phyloP scores from a whole-genome alignment of 805 yeast genomes.

The Wickerhamomyces bovis region DNA sequence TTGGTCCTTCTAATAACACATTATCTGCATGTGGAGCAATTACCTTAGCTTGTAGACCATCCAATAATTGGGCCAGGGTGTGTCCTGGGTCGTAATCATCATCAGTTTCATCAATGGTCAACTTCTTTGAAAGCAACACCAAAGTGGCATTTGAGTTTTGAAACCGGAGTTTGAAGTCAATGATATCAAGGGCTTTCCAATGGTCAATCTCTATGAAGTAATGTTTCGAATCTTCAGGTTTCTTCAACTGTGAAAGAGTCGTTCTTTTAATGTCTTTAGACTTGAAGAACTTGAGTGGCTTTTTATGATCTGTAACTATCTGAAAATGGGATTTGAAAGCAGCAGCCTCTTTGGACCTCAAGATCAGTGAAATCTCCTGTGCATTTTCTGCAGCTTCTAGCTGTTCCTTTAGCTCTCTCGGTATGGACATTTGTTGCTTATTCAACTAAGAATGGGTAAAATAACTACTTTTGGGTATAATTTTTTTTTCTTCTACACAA shows the following conservation, averaged over 20 bases:
- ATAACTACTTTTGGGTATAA: too few species aligned
- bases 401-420: neutral
- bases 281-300: slow-evolving; percentile 5
- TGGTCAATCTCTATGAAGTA: slow-evolving; percentile 5
- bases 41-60: slow-evolving; percentile 4
- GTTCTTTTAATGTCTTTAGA: neutral
- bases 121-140: slow-evolving; percentile 1
- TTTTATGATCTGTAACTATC: slow-evolving; percentile 8
- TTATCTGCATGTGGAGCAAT: neutral
- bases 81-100: neutral
- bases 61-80: neutral
- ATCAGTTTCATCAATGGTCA: neutral
- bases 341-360: neutral
- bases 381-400: neutral
- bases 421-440: neutral
- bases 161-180: slow-evolving; percentile 1
- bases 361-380: neutral
- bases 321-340: neutral
- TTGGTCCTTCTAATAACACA: neutral
- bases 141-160: slow-evolving; percentile 2
- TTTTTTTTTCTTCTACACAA: too few species aligned
- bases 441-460: too few species aligned
- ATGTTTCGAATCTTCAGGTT: neutral
- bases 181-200: slow-evolving; percentile 2
- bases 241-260: neutral